Evolutionary conservation across 208 protist species (phyloP).

Genomic region (Eutreptiella sp.): DNA sequence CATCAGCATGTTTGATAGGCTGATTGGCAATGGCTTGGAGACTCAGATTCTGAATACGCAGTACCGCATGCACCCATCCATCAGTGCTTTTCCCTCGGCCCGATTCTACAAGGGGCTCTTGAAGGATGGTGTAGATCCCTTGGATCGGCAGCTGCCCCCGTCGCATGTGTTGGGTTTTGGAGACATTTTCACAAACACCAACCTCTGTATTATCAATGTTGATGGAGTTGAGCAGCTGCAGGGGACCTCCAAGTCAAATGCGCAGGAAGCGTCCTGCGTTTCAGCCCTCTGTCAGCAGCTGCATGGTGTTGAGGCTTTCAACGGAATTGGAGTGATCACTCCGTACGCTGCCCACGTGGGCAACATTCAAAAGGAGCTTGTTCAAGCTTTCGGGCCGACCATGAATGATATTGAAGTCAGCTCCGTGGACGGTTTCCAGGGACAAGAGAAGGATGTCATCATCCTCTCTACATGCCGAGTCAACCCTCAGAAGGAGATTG

Average conservation of each 20-base stretch:
- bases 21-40: too few species aligned
- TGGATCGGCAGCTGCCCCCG: too few species aligned
- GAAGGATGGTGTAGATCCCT: too few species aligned
- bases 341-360: conserved; percentile 31
- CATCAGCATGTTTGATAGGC: too few species aligned
- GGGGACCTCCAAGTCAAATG: too few species aligned
- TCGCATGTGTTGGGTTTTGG: too few species aligned
- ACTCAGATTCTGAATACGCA: conserved; percentile 34
- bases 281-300: too few species aligned
- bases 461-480: conserved; percentile 58
- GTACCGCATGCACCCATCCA: conserved; percentile 45
- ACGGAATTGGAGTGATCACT: conserved; percentile 35
- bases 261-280: too few species aligned
- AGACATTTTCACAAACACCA: too few species aligned
- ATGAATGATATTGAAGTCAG: conserved; percentile 54
- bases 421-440: conserved; percentile 86
- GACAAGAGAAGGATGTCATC: conserved; percentile 83
- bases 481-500: conserved; percentile 30
- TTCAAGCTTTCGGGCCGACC: not conserved
- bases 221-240: too few species aligned
- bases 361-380: not conserved
- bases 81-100: conserved; percentile 29
- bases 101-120: conserved; percentile 41
- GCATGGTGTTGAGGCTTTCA: too few species aligned
- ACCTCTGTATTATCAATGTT: too few species aligned